Conservation (phyloP, 805 yeast species). For the Nakazawaea siamensis region DNA sequence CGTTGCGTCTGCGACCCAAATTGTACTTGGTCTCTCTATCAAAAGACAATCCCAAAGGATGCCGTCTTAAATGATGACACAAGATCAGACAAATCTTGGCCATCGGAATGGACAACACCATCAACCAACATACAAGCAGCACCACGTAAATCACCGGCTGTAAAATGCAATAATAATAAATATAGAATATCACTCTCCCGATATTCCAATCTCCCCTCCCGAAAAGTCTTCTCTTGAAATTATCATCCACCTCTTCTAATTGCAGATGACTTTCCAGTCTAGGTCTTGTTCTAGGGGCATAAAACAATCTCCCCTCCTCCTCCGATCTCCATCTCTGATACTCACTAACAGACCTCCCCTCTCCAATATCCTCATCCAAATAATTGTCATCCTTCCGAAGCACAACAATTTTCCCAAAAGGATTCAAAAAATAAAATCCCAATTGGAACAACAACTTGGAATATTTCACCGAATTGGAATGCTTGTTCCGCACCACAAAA, state of each 20-base stretch:
- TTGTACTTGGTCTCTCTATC: slow-evolving; percentile 48
- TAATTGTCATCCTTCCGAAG: slow-evolving; percentile 74
- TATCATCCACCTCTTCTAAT: slow-evolving; percentile 14
- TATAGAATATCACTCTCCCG: slow-evolving; percentile 72
- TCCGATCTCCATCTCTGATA: slow-evolving; percentile 85
- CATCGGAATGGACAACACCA: slow-evolving; percentile 91
- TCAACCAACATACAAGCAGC: slow-evolving; percentile 64
- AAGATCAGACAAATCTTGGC: slow-evolving; percentile 66
- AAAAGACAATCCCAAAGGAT: slow-evolving; percentile 83
- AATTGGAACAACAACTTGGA: slow-evolving; percentile 50
- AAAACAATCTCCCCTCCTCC: slow-evolving; percentile 70
- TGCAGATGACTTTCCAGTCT: slow-evolving; percentile 1
- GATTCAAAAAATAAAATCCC: slow-evolving; percentile 68
- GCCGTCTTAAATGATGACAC: slow-evolving; percentile 73
- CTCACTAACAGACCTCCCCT: slow-evolving; percentile 78
- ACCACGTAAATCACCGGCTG: slow-evolving; percentile 58
- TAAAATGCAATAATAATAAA: slow-evolving; percentile 58
- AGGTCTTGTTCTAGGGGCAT: slow-evolving; percentile 46
- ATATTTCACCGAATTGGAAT: slow-evolving; percentile 48
- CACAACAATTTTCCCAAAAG: slow-evolving; percentile 87
- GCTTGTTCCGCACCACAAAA: slow-evolving; percentile 34
- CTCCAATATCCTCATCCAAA: slow-evolving; percentile 77
- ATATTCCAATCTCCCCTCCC: slow-evolving; percentile 91
- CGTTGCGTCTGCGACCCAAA: slow-evolving; percentile 25
- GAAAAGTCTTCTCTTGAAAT: slow-evolving; percentile 45